These are phyloP conservation scores for Monosporascus sp. DNA, from an alignment of 2,329 filamentous ascomycete species.

Conservation along the genomic window DNA sequence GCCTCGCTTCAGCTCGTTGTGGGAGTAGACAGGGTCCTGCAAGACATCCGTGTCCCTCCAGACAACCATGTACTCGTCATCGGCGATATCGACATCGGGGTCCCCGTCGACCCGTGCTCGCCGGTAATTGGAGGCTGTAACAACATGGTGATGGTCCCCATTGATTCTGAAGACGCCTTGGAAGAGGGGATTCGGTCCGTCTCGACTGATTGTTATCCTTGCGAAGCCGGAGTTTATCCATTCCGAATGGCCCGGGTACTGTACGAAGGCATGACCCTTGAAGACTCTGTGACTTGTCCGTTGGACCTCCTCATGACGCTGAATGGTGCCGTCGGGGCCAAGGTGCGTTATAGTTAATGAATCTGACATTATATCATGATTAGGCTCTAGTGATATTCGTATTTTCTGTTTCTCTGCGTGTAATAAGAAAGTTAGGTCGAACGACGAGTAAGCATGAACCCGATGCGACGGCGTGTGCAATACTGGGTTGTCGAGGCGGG, in stretches of 20 bases:
- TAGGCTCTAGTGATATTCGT: conserved; percentile 79
- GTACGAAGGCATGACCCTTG: conserved; percentile 71
- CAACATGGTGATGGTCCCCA: conserved; percentile 81
- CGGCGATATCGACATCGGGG: conserved; percentile 52
- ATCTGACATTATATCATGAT: conserved; percentile 80
- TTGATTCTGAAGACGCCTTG: conserved; percentile 82
- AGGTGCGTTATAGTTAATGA: conserved; percentile 71
- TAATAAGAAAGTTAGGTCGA: conserved; percentile 78
- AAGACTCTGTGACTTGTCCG: conserved; percentile 75
- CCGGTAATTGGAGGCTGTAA: conserved; percentile 68
- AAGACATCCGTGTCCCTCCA: conserved; percentile 87
- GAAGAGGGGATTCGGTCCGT: conserved; percentile 76
- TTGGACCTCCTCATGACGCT: conserved; percentile 61
- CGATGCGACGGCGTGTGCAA: conserved; percentile 76
- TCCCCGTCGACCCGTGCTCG: conserved; percentile 68
- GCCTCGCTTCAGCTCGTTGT: conserved; percentile 61
- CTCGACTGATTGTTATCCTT: conserved; percentile 68
- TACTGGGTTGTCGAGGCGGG: conserved; percentile 65
- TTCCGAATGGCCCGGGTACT: conserved; percentile 50
- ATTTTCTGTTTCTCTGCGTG: conserved; percentile 63
- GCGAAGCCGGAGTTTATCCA: conserved; percentile 88
- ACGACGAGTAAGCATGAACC: conserved; percentile 74
- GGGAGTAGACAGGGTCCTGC: conserved; percentile 32
- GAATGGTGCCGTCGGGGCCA: conserved; percentile 64
- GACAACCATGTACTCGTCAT: conserved; percentile 77